Base-by-base conservation (phyloP, 345 rosid species). In the Brassica carinata region DNA sequence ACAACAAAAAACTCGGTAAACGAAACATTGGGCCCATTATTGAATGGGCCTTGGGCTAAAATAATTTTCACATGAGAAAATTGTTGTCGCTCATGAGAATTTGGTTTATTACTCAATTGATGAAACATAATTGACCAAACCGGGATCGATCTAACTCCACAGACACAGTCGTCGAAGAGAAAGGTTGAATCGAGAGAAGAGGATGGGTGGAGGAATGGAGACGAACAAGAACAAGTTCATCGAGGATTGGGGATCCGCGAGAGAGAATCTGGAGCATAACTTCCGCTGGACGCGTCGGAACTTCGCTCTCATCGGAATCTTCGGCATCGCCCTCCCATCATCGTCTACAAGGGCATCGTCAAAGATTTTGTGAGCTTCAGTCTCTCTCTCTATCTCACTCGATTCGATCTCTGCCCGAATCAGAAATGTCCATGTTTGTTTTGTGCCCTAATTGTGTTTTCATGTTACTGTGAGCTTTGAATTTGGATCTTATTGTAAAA, bases 251-350 rank as follows among this genome's bases (percentile, higher is more conserved):
- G 8, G 96, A 83, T 11, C 87, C 0, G 93, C 87, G 0, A 87
- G 99, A 1, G 99, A 96, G 94, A 96, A 86, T 77, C 91, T 96
- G 33, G 99, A 96, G 84, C 64, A 89, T 61, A 96, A 95, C 84
- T 96, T 96, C 87, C 91, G 97, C 0, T 96, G 98, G 97, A 88
- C 93, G 11, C 97, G 98, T 57, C 97, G 98, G 64, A 93, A 93
- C 88, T 82, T 90, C 4, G 98, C 97, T 51, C 84, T 96, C 68
- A 84, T 96, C 71, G 97, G 99, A 79, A 30, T 96, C 13, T 93
- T 93, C 83, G 98, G 98, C 82, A 82, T 93, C 87, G 99, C 92
- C 15, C 13, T 93, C 73, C 99, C 27, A 1, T 88, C 85, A 43
- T 96, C 51, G 77, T 96, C 84, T 96, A 93, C 87, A 93, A 86